A percentile compares a stretch with the other conserved stretches of the same genome.
phyloP scores from a whole-genome alignment of 345 rosid genomes.

The Eucalyptus curtisii region DNA sequence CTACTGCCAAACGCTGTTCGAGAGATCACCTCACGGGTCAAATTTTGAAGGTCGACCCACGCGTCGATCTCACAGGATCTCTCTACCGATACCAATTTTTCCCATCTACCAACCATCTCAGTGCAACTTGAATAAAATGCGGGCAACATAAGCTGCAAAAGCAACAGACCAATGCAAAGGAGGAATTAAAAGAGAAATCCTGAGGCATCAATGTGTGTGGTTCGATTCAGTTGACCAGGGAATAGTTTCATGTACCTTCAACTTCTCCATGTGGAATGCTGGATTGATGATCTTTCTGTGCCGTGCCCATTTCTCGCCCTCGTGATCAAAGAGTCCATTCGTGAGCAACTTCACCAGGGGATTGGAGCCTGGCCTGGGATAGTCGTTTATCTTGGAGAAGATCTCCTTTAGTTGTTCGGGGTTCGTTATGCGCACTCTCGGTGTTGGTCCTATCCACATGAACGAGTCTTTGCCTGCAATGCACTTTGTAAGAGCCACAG shows the following conservation, averaged over 20 bases:
- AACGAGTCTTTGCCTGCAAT: conserved; percentile 4
- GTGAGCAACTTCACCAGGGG: background rate
- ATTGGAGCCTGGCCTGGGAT: background rate
- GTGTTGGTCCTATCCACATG: conserved; percentile 5
- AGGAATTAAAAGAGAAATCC: background rate
- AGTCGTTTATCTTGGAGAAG: background rate
- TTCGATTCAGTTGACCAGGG: background rate
- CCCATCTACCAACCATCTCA: conserved; percentile 13
- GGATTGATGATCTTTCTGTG: conserved; percentile 11
- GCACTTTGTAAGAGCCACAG: background rate
- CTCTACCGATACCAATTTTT: background rate
- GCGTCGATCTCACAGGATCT: conserved; percentile 18
- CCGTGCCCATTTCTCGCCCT: conserved; percentile 5
- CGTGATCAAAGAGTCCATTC: background rate
- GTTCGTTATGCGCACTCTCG: conserved; percentile 2
- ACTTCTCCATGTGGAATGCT: conserved; percentile 30
- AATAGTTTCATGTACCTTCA: conserved; percentile 16
- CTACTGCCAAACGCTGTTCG: conserved; percentile 30
- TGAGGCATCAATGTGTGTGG: conserved; percentile 1
- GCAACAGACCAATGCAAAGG: background rate
- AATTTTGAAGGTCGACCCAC: conserved; percentile 16
- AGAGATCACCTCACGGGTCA: conserved; percentile 29
- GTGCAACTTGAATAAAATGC: conserved; percentile 11
- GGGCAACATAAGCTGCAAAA: conserved; percentile 5
- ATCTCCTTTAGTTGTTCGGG: background rate